Evolutionary conservation across 352 stramenopile genomes (phyloP).

Genomic region (Thraustochytrium striatum): DNA sequence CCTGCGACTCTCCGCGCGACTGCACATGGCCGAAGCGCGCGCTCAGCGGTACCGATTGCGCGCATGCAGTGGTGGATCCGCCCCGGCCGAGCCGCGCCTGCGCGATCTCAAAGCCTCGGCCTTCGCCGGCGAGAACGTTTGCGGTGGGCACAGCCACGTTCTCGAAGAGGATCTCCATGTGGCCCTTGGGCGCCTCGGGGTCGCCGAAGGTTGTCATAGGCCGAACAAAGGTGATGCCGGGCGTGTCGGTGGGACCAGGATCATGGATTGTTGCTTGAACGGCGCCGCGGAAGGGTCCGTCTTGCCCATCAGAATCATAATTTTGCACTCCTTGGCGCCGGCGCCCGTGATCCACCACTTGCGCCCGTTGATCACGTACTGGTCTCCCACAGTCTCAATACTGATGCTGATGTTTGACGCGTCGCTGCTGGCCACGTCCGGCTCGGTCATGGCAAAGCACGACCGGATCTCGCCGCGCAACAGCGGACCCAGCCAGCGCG

Average conservation of each 20-base stretch:
- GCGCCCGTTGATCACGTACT: slow-evolving; percentile 86
- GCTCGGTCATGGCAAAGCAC: slow-evolving; percentile 95
- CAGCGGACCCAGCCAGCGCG: slow-evolving; percentile 80
- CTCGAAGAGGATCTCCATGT: slow-evolving; percentile 70
- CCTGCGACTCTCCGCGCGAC: slow-evolving; percentile 56
- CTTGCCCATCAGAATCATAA: slow-evolving; percentile 64
- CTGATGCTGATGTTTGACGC: slow-evolving; percentile 87
- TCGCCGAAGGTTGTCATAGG: slow-evolving; percentile 89
- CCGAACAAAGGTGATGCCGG: slow-evolving; percentile 56
- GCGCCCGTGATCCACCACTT: slow-evolving; percentile 95
- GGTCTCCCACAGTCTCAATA: slow-evolving; percentile 60
- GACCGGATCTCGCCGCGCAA: slow-evolving; percentile 85
- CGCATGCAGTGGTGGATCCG: slow-evolving; percentile 98
- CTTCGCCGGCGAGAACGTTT: slow-evolving; percentile 70
- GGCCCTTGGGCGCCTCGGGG: slow-evolving; percentile 86
- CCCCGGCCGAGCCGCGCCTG: slow-evolving; percentile 75
- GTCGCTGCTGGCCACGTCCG: slow-evolving; percentile 87
- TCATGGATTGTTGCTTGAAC: slow-evolving; percentile 77
- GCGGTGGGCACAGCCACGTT: slow-evolving; percentile 55
- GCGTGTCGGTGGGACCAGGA: slow-evolving; percentile 58
- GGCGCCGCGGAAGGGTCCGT: slow-evolving; percentile 50
- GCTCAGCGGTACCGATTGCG: slow-evolving; percentile 79
- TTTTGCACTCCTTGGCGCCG: slow-evolving; percentile 81
- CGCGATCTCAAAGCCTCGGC: slow-evolving; percentile 77
- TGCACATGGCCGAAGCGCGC: slow-evolving; percentile 70